Evolutionary conservation across 2,329 filamentous ascomycete genomes (phyloP), one percentile per base, ranked within the genome.

Genomic region (Didymellaceae sp.): DNA sequence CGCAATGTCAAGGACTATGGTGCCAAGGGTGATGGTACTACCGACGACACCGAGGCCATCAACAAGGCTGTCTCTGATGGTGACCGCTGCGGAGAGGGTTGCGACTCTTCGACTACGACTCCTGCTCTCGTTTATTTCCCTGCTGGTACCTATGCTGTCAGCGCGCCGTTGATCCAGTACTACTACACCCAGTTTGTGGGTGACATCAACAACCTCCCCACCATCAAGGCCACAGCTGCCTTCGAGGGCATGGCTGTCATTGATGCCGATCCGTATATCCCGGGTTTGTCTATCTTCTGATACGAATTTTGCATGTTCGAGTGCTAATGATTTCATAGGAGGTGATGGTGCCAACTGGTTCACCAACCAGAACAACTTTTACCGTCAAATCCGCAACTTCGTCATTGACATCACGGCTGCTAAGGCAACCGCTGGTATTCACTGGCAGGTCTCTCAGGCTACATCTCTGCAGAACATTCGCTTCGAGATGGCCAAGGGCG

Each of bases 131-230:
- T 97, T 44, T 97, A 96, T 79, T 96, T 97, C 78, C 92, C 91
- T 30, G 80, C 90, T 9, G 92, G 93, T 59, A 95, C 86, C 48
- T 97, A 97, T 68, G 67, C 89, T 14, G 86, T 97, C 62, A 90
- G 86, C 69, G 82, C 80, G 65, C 90, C 93, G 17, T 84, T 97
- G 59, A 76, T 91, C 42, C 88, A 91, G 71, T 88, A 87, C 74
- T 97, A 97, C 80, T 96, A 96, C 78, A 96, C 92, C 8, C 91
- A 97, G 72, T 84, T 97, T 55, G 80, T 97, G 26, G 93, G 93
- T 49, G 91, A 97, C 77, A 86, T 87, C 39, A 68, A 83, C 63
- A 79, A 82, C 56, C 74, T 87, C 11, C 91, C 93, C 0, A 87
- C 86, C 0, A 80, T 97, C 73, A 91, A 93, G 77, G 77, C 75